These are phyloP conservation scores for Nakazawaea sp. DNA, from an alignment of 805 yeast species.

Conservation along the genomic window DNA sequence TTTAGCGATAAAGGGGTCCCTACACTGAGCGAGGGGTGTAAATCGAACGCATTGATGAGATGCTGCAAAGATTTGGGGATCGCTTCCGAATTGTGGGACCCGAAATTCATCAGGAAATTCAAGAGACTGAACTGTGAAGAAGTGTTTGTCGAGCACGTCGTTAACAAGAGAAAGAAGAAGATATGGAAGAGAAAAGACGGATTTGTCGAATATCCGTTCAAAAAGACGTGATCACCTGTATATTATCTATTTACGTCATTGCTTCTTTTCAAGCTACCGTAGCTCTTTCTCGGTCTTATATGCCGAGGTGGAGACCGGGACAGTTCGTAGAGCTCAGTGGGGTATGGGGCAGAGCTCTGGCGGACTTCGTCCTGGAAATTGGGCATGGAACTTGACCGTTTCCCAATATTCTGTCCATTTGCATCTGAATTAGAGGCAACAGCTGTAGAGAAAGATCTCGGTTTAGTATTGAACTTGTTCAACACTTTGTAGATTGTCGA, in stretches of 20 bases:
- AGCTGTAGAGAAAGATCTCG: too few species aligned
- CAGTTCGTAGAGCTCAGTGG: background rate
- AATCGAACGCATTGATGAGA: constrained; percentile 93
- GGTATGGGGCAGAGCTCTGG: background rate
- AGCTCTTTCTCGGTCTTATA: constrained; percentile 1
- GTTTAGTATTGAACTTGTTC: too few species aligned
- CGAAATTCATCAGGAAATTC: constrained; percentile 70
- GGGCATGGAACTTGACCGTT: constrained; percentile 1
- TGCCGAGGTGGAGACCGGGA: too few species aligned
- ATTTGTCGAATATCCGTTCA: constrained; percentile 81
- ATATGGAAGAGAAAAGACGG: constrained; percentile 88
- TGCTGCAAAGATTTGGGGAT: constrained; percentile 97
- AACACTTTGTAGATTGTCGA: background rate
- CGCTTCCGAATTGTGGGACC: constrained; percentile 98
- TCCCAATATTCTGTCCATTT: background rate
- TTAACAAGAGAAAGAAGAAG: constrained; percentile 79
- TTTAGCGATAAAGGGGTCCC: constrained; percentile 83
- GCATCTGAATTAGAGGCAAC: too few species aligned
- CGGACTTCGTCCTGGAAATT: background rate
- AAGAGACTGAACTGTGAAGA: constrained; percentile 68
- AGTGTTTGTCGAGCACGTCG: constrained; percentile 76
- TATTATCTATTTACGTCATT: background rate
- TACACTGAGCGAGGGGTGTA: constrained; percentile 96
- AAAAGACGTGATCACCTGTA: constrained; percentile 18
- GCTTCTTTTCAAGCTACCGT: background rate